Evolutionary conservation across 176 grass and related monocot genomes (phyloP), one percentile per base, ranked within the genome.

Genomic region (Triticum urartu): DNA sequence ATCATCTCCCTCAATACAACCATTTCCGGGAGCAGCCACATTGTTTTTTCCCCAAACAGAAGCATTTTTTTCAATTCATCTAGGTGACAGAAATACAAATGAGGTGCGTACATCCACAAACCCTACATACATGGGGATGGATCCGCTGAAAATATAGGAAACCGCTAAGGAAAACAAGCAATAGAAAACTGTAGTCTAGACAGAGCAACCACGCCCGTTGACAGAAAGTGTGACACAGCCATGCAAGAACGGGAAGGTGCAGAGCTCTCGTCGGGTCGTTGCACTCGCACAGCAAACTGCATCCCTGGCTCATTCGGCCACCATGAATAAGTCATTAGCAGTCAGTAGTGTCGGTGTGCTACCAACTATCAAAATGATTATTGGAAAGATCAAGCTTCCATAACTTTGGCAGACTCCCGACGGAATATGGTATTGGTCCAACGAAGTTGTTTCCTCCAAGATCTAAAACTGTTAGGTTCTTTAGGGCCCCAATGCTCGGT

Each of bases 331-430:
- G 35, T 39, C 0, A 9, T 71, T 71, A 4, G 34, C 52, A 0
- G 17, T 56, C 50, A 56, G 17, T 5, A 20, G 5, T 7, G 52
- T 6, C 5, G 6, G 1, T 17, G 14, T 5, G 48, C 14, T 52
- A 52, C 48, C 48, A 52, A 52, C 48, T 6, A 1, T 52, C 48
- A 52, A 52, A 52, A 52, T 52, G 14, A 52, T 52, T 52, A 52
- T 52, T 6, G 4, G 48, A 17, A 2, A 89, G 32, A 1, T 21
- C 2, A 1, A 61, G 18, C 3, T 0, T 59, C 21, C 17, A 68
- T 52, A 93, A 65, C 9, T 77, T 62, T 32, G 34, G 59, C 21
- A 93, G 77, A 68, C 90, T 87, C 18, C 82, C 79, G 20, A 93
- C 13, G 11, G 38, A 72, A 11, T 39, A 5, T 2, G 20, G 68